Evolutionary conservation across 2,329 filamentous ascomycete genomes (phyloP).

Genomic region (Colletotrichum lindemuthianum): DNA sequence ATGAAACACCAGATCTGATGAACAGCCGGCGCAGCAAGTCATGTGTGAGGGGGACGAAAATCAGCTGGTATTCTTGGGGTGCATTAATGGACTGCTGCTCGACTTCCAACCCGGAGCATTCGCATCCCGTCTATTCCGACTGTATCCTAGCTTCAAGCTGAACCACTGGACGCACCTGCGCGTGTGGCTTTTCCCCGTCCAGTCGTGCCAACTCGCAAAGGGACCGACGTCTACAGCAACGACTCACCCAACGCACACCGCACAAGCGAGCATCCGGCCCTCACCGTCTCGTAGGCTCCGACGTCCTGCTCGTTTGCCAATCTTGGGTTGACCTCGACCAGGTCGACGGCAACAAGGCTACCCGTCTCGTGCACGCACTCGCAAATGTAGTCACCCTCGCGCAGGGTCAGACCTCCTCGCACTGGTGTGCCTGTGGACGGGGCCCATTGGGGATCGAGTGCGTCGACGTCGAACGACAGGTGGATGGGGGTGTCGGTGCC

Average conservation of each 20-base stretch:
- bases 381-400: constrained; percentile 97
- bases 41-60: too few relatives aligned
- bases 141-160: not conserved
- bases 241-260: constrained; percentile 93
- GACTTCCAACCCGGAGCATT: too few relatives aligned
- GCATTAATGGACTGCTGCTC: too few relatives aligned
- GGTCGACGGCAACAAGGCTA: constrained; percentile 80
- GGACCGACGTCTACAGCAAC: constrained; percentile 65
- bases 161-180: too few relatives aligned
- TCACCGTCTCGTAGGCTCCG: constrained; percentile 85
- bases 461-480: constrained; percentile 96
- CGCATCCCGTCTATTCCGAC: not conserved
- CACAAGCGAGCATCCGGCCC: constrained; percentile 90
- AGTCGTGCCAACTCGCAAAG: not conserved
- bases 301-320: constrained; percentile 67
- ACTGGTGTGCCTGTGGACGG: constrained; percentile 96
- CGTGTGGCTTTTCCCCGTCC: too few relatives aligned
- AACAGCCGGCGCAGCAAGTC: too few relatives aligned
- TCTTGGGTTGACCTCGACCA: constrained; percentile 84
- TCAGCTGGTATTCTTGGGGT: too few relatives aligned
- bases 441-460: constrained; percentile 94
- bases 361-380: constrained; percentile 86
- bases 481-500: constrained; percentile 96
- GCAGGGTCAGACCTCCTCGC: constrained; percentile 88
- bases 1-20: too few relatives aligned